Evolutionary conservation across 805 yeast genomes (phyloP), one percentile per base, ranked within the genome.

Genomic region (Lachancea dasiensis): DNA sequence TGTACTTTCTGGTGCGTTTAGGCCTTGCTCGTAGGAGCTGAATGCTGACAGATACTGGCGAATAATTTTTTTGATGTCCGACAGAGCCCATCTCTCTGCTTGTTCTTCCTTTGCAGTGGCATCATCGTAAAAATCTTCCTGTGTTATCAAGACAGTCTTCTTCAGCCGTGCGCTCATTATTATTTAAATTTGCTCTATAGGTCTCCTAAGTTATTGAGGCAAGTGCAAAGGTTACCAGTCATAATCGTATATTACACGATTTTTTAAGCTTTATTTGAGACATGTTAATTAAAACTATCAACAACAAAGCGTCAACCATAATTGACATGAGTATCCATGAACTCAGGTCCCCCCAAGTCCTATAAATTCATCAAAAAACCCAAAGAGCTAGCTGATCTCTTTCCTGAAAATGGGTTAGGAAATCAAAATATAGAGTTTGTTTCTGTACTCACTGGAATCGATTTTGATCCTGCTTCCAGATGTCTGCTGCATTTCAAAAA

Each of bases 11-110:
- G 47, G 45, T 16, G 53, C 51, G 9, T 50, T 49, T 7, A 56
- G 54, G 29, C 64, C 75, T 22, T 51, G 58, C 44, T 68, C 49
- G 31, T 61, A 61, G 8, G 45, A 34, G 16, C 45, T 46, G 23
- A 49, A 38, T 1, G 65, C 60, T 33, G 43, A 43, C n/a, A 47
- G 29, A 34, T 54, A 58, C 22, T 50, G 49, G 23, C 53, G 42
- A 13, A 60, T 37, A 14, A 57, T 44, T 27, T 56, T 58, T 33
- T 52, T 53, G 9, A 59, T 43, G 38, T 61, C 65, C 2, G 62
- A 58, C 3, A 51, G 43, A 5, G 51, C 42, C 63, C 64, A 61
- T 31, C 65, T 49, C 28, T 58, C 64, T n/a, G 59, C 65, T 29
- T 58, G 59, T 32, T 58, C 63, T 41, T 61, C 65, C 30, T 37